Percentiles rank a stretch among this genome's conserved stretches.
Evolutionary conservation across 176 grass and related monocot genomes (phyloP).

Genomic region (Eleusine coracana): DNA sequence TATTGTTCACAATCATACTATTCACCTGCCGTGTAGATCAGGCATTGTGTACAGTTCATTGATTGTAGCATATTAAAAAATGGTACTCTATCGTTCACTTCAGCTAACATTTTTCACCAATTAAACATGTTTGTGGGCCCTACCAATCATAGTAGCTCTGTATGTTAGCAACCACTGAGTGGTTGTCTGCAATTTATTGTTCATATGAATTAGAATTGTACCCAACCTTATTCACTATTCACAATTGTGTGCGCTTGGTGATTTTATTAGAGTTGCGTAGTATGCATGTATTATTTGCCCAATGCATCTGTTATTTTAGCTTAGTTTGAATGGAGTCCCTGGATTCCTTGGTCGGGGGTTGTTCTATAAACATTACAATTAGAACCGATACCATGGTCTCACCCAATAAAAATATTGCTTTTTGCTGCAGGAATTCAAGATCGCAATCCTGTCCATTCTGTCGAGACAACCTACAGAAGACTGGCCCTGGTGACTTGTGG

Average conservation of each 20-base stretch:
- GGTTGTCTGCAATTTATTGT: conserved; percentile 37
- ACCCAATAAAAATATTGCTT: conserved; percentile 15
- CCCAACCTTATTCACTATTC: background rate
- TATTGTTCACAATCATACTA: background rate
- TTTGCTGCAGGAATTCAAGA: conserved; percentile 63
- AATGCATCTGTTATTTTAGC: conserved; percentile 14
- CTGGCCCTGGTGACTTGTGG: conserved; percentile 62
- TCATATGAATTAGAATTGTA: background rate
- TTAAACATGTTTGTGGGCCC: conserved; percentile 26
- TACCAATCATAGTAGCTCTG: conserved; percentile 19
- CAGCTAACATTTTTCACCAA: conserved; percentile 30
- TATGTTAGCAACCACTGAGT: conserved; percentile 22
- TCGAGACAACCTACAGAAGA: conserved; percentile 68
- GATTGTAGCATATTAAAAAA: background rate
- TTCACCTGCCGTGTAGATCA: background rate
- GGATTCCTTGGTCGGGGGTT: background rate
- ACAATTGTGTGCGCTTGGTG: conserved; percentile 9
- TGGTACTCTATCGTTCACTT: background rate
- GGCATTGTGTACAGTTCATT: conserved; percentile 18
- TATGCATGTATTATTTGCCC: conserved; percentile 3
- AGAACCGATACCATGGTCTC: background rate
- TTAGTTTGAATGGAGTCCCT: background rate
- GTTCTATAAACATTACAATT: background rate
- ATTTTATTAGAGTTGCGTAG: conserved; percentile 2
- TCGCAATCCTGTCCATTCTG: conserved; percentile 85